Conservation (phyloP, 306 rosid species). For the barrel medic (Medicago truncatula) region MtrunA17r5.0-ANR NC_053046.1:1744001-1744500, state of each 20-base stretch:
- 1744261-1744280: conserved; percentile 55
- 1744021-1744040: conserved; percentile 17
- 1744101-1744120: conserved; percentile 90
- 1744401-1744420: conserved; percentile 86
- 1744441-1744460: conserved; percentile 87
- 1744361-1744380: conserved; percentile 71
- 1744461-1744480: conserved; percentile 90
- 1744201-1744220: conserved; percentile 40
- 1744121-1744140: conserved; percentile 72
- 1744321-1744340: conserved; percentile 78
- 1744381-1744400: conserved; percentile 69
- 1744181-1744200: conserved; percentile 23
- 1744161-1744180: conserved; percentile 50
- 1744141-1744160: conserved; percentile 52
- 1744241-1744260: conserved; percentile 36
- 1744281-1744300: conserved; percentile 64
- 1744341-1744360: conserved; percentile 93
- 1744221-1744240: conserved; percentile 38
- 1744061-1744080: neutral
- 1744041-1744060: conserved; percentile 2
- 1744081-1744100: conserved; percentile 71
- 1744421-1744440: conserved; percentile 77
- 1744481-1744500: conserved; percentile 77
- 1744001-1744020: conserved; percentile 30
- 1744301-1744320: conserved; percentile 74